Evolutionary conservation across 805 yeast species (phyloP), one percentile per base, ranked within the genome.

Genomic region (Sugiyamaella mastotermitis): DNA sequence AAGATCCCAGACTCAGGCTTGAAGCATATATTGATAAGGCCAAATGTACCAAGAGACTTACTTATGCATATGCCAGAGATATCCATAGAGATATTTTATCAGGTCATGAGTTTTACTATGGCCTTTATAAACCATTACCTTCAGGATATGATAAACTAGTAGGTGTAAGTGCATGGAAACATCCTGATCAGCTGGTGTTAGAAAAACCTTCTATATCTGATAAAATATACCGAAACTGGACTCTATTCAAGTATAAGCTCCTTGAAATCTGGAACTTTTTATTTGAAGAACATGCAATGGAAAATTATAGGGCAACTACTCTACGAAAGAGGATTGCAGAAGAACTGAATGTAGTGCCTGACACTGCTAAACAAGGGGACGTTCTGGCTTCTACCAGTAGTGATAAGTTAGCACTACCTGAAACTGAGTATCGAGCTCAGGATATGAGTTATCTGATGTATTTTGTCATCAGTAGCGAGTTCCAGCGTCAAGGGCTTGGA

Each of bases 401-500:
- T 11, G 43, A 46, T 13, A 26, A 44, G 28, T 34, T 46, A 11
- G 19, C 20, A 22, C n/a, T n/a, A n/a, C n/a, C n/a, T n/a, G 29
- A 33, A 6, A 33, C 25, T n/a, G 23, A 14, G 10, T 46, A 46
- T 39, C 38, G 36, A 3, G 16, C 31, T 5, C 24, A 27, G 7
- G 27, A 25, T 7, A 35, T 37, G 37, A 23, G 17, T 9, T 38
- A 44, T 29, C 37, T 46, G n/a, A 17, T 28, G 7, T 33, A 14
- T n/a, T 46, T 46, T 23, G 27, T 26, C 19, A 29, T 45, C 22
- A 14, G 29, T 20, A 38, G 43, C 6, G 32, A 32, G 10, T 37
- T 37, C 25, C 47, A 46, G 23, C 15, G 43, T 5, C 33, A 35
- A 22, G 50, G 50, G 3, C 41, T 44, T 4, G 50, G 50, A 4